Base-by-base conservation (phyloP, 495 filamentous ascomycete species). In the Penicillium crystallinum region DNA sequence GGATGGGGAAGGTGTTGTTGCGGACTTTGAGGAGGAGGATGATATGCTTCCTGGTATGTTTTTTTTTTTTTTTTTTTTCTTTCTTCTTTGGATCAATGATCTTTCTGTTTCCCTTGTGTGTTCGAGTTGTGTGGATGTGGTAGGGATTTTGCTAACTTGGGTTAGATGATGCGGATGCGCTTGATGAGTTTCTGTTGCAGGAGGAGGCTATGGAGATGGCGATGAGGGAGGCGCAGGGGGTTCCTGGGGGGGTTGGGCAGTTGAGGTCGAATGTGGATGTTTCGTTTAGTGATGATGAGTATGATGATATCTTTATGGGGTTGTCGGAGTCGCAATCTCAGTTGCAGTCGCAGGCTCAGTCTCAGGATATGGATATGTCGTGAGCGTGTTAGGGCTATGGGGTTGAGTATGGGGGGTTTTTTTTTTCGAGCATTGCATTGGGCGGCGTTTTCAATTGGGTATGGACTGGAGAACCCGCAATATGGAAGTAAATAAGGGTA, bases 271-370 rank as follows among this genome's bases (percentile, higher is more conserved):
- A 53, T 30, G 25, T 34, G 14, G 57, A 59, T 39, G 58, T 55
- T 4, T 64, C 58, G 14, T 79, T 75, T 35, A 80, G 81, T 36
- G 78, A 86, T 53, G 80, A 79, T 17, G 77, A 81, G 36, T 80
- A 80, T 58, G 77, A 80, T 54, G 69, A 69, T 59, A 66, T 81
- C 23, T 80, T 79, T 49, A 74, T 70, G 62, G 62, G 66, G 25
- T 33, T 77, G 42, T 58, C 56, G 27, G 67, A 69, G 23, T 57
- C 49, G 19, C 44, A 23, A 3, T 35, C 22, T 9, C 39, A 42
- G 11, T 40, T 14, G n/a, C n/a, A n/a, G n/a, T n/a, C n/a, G n/a
- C n/a, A n/a, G n/a, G n/a, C n/a, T 25, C 39, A 41, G 27, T 42
- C 55, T 45, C 68, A 71, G 62, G 70, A 72, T 51, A 73, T 73